Conservation (phyloP, 345 rosid species). For the Eucalyptus sp. region DNA sequence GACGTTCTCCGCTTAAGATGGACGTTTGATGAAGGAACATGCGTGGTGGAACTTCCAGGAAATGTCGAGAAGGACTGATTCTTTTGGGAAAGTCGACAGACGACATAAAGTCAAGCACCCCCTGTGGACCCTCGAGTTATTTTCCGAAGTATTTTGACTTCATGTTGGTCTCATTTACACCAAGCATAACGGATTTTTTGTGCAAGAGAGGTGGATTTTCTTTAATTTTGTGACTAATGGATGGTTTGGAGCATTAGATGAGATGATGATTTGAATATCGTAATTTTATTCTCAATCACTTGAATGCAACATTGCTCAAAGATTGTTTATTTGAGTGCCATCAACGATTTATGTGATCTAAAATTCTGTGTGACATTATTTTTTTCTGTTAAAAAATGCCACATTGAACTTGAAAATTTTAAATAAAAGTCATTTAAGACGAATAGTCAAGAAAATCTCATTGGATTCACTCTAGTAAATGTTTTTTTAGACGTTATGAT, state of each 20-base stretch:
- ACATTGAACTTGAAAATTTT: not conserved
- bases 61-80: not conserved
- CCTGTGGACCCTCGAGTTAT: not conserved
- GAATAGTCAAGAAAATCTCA: not conserved
- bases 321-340: not conserved
- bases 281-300: not conserved
- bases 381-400: too few relatives aligned
- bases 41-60: not conserved
- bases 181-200: not conserved
- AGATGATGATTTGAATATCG: not conserved
- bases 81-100: not conserved
- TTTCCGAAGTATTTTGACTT: not conserved
- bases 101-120: not conserved
- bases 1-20: not conserved
- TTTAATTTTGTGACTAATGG: not conserved
- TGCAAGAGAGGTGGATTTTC: not conserved
- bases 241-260: not conserved
- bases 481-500: not conserved
- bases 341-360: not conserved
- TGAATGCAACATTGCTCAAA: not conserved
- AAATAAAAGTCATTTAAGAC: not conserved
- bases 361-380: accelerated
- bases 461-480: not conserved
- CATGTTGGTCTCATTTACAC: not conserved
- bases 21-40: not conserved